phyloP scores from a whole-genome alignment of 169 alveolate genomes.

The Cryptosporidium parvum region DNA sequence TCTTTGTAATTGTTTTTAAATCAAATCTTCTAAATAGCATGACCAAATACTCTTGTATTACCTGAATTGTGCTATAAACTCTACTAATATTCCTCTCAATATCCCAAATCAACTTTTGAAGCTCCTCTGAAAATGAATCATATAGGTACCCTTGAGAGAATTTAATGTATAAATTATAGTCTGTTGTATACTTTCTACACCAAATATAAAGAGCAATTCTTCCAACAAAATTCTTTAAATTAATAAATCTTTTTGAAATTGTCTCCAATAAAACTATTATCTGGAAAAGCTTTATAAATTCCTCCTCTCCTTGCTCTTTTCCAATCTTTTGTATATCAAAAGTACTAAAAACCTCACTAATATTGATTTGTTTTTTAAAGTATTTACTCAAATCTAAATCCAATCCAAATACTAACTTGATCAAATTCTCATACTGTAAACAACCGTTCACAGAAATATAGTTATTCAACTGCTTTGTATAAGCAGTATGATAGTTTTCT shows the following conservation, averaged over 20 bases:
- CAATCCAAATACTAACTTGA: slow-evolving; percentile 18
- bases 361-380: not conserved
- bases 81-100: slow-evolving; percentile 19
- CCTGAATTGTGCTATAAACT: not conserved
- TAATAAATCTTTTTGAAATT: not conserved
- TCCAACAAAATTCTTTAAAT: not conserved
- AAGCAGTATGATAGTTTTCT: not conserved
- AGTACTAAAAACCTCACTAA: not conserved
- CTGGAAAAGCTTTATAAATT: slow-evolving; percentile 9
- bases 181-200: slow-evolving; percentile 68
- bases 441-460: not conserved
- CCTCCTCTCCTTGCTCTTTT: not conserved
- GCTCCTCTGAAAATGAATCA: slow-evolving; percentile 35
- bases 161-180: slow-evolving; percentile 45
- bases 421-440: not conserved
- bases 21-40: not conserved
- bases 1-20: not conserved
- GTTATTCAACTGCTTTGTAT: slow-evolving; percentile 34
- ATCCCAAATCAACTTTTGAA: not conserved
- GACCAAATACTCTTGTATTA: slow-evolving; percentile 8
- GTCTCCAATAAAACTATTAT: slow-evolving; percentile 20
- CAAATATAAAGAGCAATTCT: slow-evolving; percentile 46
- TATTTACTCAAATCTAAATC: not conserved
- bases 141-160: slow-evolving; percentile 49
- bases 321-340: not conserved